A percentile compares a stretch with the other conserved stretches of the same genome.
Evolutionary conservation across 768 basidiomycete species (phyloP).

Genomic region (Sporobolomyces pararoseus): DNA sequence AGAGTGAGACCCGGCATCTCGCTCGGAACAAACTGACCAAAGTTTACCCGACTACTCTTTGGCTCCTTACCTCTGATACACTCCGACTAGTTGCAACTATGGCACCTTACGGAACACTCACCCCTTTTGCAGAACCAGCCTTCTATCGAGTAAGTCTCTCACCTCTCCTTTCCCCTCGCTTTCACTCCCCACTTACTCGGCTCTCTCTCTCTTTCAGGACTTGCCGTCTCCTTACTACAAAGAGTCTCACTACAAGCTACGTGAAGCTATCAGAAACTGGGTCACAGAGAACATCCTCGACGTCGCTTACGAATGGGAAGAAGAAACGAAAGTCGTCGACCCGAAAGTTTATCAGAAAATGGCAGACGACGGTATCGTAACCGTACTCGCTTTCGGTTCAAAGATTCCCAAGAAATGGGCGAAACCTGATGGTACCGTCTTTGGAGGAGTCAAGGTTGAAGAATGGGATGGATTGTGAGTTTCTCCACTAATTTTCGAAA

Average conservation of each 20-base stretch:
- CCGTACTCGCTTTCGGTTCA: conserved; percentile 24
- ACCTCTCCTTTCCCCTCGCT: background rate
- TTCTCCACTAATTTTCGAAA: background rate
- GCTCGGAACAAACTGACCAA: background rate
- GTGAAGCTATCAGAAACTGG: conserved; percentile 28
- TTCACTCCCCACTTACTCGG: background rate
- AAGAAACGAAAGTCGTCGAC: conserved; percentile 38
- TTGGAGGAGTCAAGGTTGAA: conserved; percentile 28
- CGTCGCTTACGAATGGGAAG: conserved; percentile 43
- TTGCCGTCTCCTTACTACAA: conserved; percentile 45
- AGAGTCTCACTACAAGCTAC: conserved; percentile 33
- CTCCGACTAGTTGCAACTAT: background rate
- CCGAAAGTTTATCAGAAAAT: conserved; percentile 37
- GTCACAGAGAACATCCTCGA: conserved; percentile 38
- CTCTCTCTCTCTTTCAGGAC: conserved; percentile 1
- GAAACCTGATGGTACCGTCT: conserved; percentile 27
- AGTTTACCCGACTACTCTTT: background rate
- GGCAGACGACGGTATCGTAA: conserved; percentile 37
- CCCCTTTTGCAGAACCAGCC: conserved; percentile 41
- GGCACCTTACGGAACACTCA: conserved; percentile 31
- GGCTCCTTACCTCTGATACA: background rate
- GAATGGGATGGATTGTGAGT: conserved; percentile 45
- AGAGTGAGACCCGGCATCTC: background rate
- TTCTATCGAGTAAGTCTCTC: conserved; percentile 18
- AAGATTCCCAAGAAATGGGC: conserved; percentile 27